Base-by-base conservation (phyloP, 1,139 yeast genomes). In the Taiozyma onychis region DNA sequence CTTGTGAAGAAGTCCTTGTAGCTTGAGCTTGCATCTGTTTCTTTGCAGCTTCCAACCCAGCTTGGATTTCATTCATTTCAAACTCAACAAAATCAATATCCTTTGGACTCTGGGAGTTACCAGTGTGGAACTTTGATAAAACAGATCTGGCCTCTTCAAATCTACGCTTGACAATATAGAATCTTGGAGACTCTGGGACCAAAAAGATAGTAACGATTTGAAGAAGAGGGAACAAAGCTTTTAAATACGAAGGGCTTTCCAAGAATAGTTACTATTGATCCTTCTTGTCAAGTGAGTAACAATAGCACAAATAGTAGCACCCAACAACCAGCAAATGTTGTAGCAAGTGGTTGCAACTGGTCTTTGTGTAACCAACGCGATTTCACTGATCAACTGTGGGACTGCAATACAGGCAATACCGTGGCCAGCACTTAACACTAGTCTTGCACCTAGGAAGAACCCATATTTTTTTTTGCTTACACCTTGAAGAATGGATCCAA, bases 291-390 rank as follows among this genome's bases (percentile, higher is more conserved):
- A 83, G 53, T 68, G 75, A 10, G 79, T 70, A 39, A 73, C 69
- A 78, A 80, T 75, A 4, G 84, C 78, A 16, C 83, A 81, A 48
- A 80, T 57, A 44, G 76, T 64, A 13, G 82, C 76, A 32, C 84
- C 84, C 44, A 77, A 58, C 62, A 76, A 69, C 74, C 76, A 74
- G 61, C 75, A 72, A 51, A 73, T 72, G 64, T 76, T 77, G 61
- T 72, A 78, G 47, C 70, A 64, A 26, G 77, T 67, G 26, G 81
- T 75, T 34, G 70, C 60, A 37, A 67, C 66, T 30, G 74, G 74
- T 60, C 84, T 68, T 55, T 74, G 78, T 61, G 65, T 44, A 6
- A 24, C 24, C 6, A 34, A 73, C 16, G 74, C 58, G 11, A 73
- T 49, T 57, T 74, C 78, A 14, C 73, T 64, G 51, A 71, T 71